Conservation (phyloP, 352 stramenopile species). For the Blastocystis sp. region DNA sequence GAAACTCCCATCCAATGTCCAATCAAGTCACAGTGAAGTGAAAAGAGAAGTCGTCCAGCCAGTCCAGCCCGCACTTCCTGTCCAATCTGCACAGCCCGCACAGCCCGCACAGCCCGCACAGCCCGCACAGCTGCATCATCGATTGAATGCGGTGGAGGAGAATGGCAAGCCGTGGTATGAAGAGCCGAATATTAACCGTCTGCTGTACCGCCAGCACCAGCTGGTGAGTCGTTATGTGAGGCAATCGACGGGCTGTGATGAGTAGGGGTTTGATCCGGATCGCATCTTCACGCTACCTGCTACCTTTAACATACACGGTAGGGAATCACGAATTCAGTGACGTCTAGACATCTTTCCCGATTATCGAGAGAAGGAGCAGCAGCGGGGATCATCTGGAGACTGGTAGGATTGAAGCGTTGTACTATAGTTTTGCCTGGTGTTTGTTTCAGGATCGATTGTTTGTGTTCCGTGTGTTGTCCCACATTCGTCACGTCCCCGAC, state of each 20-base stretch:
- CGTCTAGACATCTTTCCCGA: constrained; percentile 25
- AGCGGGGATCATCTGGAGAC: constrained; percentile 41
- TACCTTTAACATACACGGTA: not conserved
- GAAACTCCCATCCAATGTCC: not conserved
- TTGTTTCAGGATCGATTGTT: constrained; percentile 18
- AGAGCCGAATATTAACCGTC: not conserved
- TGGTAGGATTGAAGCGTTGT: not conserved
- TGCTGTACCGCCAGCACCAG: constrained; percentile 11
- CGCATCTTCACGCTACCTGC: constrained; percentile 4
- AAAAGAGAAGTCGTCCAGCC: not conserved
- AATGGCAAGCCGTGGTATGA: constrained; percentile 35
- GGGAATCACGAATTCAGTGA: not conserved
- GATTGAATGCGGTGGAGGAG: not conserved
- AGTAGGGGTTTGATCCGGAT: constrained; percentile 22
- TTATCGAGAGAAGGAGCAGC: not conserved
- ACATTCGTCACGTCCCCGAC: not conserved
- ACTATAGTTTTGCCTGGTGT: constrained; percentile 25
- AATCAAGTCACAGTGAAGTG: not conserved
- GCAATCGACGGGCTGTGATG: not conserved
- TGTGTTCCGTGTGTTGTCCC: constrained; percentile 43
- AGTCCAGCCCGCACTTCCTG: too few relatives aligned
- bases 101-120: too few relatives aligned
- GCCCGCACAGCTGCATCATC: not conserved
- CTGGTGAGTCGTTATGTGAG: not conserved
- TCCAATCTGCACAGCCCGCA: too few relatives aligned